Conservation (phyloP, 768 basidiomycete genomes). For the Lanmaoa pseudosensibilis region DNA sequence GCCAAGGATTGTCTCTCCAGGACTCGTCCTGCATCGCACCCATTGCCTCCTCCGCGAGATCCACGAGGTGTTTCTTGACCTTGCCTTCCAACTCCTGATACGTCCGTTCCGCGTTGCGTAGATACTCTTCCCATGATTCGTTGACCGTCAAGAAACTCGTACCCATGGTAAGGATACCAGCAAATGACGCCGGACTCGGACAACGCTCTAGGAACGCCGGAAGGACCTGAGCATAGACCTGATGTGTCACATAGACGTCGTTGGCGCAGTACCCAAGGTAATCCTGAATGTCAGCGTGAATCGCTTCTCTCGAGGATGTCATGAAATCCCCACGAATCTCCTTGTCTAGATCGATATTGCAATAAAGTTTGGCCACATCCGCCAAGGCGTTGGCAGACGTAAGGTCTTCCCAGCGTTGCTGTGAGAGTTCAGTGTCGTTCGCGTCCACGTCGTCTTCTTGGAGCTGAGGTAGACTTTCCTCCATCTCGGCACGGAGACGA, state of each 20-base stretch:
- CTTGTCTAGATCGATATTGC: constrained; percentile 78
- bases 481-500: constrained; percentile 37
- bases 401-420: constrained; percentile 87
- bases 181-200: constrained; percentile 91
- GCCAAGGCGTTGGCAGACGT: constrained; percentile 90
- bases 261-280: constrained; percentile 83
- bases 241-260: constrained; percentile 84
- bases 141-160: constrained; percentile 90
- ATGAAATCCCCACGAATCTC: constrained; percentile 75
- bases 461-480: constrained; percentile 41
- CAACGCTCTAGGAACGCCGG: constrained; percentile 82
- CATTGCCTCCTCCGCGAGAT: constrained; percentile 63
- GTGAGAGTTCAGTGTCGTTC: constrained; percentile 42
- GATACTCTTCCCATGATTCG: constrained; percentile 82
- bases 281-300: constrained; percentile 62
- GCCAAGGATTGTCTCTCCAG: constrained; percentile 80
- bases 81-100: constrained; percentile 70
- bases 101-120: constrained; percentile 72
- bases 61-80: constrained; percentile 59
- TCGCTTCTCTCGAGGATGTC: constrained; percentile 60
- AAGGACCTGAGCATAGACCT: constrained; percentile 72
- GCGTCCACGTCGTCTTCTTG: constrained; percentile 38
- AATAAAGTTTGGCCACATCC: constrained; percentile 91
- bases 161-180: constrained; percentile 89
- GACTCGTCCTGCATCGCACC: constrained; percentile 46